A percentile compares a stretch with the other conserved stretches of the same genome.
Conservation (phyloP, 1,284 basidiomycete genomes). For the Trichosporon asahii region DNA sequence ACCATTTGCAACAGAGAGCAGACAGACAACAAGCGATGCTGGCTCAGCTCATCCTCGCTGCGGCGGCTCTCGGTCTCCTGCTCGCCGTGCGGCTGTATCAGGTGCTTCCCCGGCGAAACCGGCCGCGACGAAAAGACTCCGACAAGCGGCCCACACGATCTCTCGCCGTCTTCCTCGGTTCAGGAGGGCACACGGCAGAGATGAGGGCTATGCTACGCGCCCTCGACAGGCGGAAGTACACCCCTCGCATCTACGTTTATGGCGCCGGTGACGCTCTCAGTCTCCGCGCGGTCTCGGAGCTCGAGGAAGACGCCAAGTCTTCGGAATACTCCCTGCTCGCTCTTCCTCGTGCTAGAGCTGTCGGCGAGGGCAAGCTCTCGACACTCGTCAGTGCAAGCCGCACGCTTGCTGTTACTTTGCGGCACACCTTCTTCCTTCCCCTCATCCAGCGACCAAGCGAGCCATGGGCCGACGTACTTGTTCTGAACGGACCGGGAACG, state of each 20-base stretch:
- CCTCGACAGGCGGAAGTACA: constrained; percentile 73
- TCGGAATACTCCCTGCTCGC: constrained; percentile 55
- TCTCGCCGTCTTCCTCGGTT: constrained; percentile 62
- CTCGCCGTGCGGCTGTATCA: neutral
- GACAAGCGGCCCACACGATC: constrained; percentile 16
- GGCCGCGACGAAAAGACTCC: neutral
- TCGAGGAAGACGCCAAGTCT: constrained; percentile 59
- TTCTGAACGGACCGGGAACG: constrained; percentile 95
- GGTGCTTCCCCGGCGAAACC: neutral
- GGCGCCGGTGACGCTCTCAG: constrained; percentile 73
- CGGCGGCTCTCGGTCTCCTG: neutral
- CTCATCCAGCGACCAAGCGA: constrained; percentile 40
- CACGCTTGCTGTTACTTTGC: constrained; percentile 62
- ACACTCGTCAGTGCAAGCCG: constrained; percentile 62
- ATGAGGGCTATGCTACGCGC: constrained; percentile 71
- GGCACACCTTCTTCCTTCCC: constrained; percentile 59
- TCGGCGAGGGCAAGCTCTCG: constrained; percentile 72
- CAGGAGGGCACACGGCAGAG: constrained; percentile 92
- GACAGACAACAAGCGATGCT: neutral
- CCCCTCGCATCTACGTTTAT: constrained; percentile 74
- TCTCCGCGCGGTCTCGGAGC: constrained; percentile 42
- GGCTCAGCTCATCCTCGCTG: neutral
- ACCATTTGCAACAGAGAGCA: neutral
- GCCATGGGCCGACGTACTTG: constrained; percentile 68
- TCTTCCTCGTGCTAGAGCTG: constrained; percentile 78